Evolutionary conservation across 768 basidiomycete species (phyloP).

Genomic region (Dioszegia crocea): DNA sequence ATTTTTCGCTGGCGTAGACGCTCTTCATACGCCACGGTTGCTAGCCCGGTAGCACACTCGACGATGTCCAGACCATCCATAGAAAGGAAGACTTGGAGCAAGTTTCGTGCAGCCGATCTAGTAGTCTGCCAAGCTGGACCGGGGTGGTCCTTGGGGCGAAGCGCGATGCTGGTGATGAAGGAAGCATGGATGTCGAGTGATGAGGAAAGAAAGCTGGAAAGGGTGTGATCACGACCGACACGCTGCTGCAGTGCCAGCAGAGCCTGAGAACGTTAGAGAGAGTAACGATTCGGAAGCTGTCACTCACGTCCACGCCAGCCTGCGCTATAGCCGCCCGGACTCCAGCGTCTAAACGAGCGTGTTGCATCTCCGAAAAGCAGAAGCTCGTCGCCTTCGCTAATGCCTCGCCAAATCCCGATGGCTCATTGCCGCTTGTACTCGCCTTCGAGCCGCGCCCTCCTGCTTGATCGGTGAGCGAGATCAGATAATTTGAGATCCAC

Average conservation of each 20-base stretch:
- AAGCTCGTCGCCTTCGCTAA: slow-evolving; percentile 69
- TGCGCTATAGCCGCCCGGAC: slow-evolving; percentile 62
- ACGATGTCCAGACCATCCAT: slow-evolving; percentile 46
- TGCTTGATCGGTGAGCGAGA: slow-evolving; percentile 48
- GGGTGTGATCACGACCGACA: not conserved
- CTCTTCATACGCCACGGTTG: slow-evolving; percentile 31
- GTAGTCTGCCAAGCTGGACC: slow-evolving; percentile 53
- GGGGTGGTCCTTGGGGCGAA: slow-evolving; percentile 51
- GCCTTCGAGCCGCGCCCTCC: not conserved
- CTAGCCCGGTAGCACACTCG: slow-evolving; percentile 33
- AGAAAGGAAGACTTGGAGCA: slow-evolving; percentile 49
- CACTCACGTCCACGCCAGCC: slow-evolving; percentile 62
- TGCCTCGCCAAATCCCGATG: slow-evolving; percentile 59
- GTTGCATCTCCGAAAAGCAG: slow-evolving; percentile 75
- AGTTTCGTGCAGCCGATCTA: slow-evolving; percentile 52
- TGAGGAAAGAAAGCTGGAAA: slow-evolving; percentile 8
- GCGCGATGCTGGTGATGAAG: slow-evolving; percentile 55
- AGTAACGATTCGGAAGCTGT: not conserved
- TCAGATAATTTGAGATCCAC: slow-evolving; percentile 66
- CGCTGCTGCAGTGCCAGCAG: slow-evolving; percentile 16
- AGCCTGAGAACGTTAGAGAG: slow-evolving; percentile 18
- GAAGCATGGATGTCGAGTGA: slow-evolving; percentile 58
- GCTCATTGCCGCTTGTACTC: not conserved
- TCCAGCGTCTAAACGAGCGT: slow-evolving; percentile 60
- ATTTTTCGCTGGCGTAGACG: slow-evolving; percentile 17